These are phyloP conservation scores for Rusavskia elegans DNA, from an alignment of 495 filamentous ascomycete species.

Conservation along the genomic window DNA sequence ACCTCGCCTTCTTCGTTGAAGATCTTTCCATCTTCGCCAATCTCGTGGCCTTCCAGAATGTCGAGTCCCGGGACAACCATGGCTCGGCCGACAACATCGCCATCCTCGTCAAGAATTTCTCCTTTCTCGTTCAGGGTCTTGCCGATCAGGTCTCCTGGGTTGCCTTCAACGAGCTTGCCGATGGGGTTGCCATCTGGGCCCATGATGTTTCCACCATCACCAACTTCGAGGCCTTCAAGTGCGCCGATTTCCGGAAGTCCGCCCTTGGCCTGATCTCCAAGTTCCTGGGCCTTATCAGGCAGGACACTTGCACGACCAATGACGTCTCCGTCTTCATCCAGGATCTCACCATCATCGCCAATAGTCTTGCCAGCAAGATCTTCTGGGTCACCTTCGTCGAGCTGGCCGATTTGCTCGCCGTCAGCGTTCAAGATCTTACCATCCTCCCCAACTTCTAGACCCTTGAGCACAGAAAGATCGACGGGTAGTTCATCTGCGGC, in stretches of 20 bases:
- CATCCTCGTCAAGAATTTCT: constrained; percentile 49
- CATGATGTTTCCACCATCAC: constrained; percentile 39
- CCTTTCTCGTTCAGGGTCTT: constrained; percentile 43
- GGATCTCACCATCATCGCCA: constrained; percentile 36
- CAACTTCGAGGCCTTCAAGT: constrained; percentile 39
- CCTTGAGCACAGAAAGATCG: constrained; percentile 53
- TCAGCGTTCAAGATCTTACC: constrained; percentile 25
- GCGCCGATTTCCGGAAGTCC: constrained; percentile 28
- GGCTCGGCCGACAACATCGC: constrained; percentile 42
- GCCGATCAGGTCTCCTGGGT: constrained; percentile 43
- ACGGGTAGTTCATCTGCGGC: constrained; percentile 17
- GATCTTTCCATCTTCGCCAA: constrained; percentile 38
- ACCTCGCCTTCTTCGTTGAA: constrained; percentile 1
- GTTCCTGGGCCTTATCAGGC: constrained; percentile 17
- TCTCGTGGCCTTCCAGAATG: constrained; percentile 38
- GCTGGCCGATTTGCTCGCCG: constrained; percentile 23
- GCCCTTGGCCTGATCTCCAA: constrained; percentile 17
- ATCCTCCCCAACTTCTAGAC: constrained; percentile 40
- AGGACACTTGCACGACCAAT: constrained; percentile 30
- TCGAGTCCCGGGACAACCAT: constrained; percentile 33
- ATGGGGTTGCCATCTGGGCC: constrained; percentile 38
- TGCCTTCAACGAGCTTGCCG: constrained; percentile 42
- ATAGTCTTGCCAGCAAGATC: constrained; percentile 31
- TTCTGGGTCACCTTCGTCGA: constrained; percentile 27
- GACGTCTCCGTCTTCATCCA: constrained; percentile 33